Base-by-base conservation (phyloP, 1,284 basidiomycete genomes). In the Cerioporus squamosus region DNA sequence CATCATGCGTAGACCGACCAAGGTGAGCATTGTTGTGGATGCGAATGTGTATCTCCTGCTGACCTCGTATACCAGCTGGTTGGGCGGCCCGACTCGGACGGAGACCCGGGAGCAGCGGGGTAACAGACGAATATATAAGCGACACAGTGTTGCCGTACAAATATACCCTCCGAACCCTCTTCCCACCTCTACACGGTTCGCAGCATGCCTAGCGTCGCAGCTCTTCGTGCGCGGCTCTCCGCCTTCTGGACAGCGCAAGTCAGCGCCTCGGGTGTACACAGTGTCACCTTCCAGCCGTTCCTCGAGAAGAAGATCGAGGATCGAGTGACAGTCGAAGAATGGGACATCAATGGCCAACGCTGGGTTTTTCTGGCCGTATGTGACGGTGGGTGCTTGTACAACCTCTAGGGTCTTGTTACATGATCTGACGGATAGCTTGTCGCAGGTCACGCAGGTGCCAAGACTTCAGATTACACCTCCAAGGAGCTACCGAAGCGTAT, bases 221-320 rank as follows among this genome's bases (percentile, higher is more conserved):
- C 23, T 24, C 38, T 42, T 22, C 38, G 49, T 14, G 49, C 18
- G 26, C 38, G 49, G 23, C 49, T 51, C n/a, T 42, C 49, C 8
- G 24, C 39, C 8, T 31, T 51, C 39, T 51, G 40, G 15, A 42
- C 38, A n/a, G 12, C 49, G 23, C 5, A 17, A 8, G 20, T 51
- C n/a, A 51, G 20, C 23, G n/a, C n/a, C 23, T 14, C 39, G 9
- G 39, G 49, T 15, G 33, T 49, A n/a, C 39, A 61, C 14, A 47
- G 24, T 9, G 48, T 61, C 23, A 44, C 45, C 31, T 60, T 60
- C 38, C 53, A 60, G 24, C 58, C 58, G 10, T 43, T 18, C 7
- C 45, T 51, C 18, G 20, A 18, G 9, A 24, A 43, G 42, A 23
- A 31, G 10, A 55, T 50, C 48, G 42, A 60, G 14, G 54, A 60